phyloP scores from a whole-genome alignment of 176 grass and related monocot genomes.

The Lolium rigidum region DNA sequence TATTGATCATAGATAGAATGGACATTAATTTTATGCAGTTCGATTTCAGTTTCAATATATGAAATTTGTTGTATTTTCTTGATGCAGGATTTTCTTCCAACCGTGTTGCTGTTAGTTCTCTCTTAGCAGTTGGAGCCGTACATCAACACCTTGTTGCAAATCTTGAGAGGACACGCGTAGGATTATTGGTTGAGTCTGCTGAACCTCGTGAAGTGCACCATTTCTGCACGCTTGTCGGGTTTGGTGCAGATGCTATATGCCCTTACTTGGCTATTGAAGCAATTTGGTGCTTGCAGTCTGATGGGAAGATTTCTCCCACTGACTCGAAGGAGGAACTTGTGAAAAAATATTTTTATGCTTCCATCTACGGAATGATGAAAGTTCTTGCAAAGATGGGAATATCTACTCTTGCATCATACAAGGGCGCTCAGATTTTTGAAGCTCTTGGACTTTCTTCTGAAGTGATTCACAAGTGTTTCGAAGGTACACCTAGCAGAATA shows the following conservation, averaged over 20 bases:
- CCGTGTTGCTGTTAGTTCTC: conserved; percentile 83
- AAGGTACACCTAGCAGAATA: conserved; percentile 91
- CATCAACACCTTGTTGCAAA: conserved; percentile 97
- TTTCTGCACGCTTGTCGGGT: conserved; percentile 94
- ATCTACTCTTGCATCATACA: conserved; percentile 98
- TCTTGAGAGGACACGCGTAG: conserved; percentile 85
- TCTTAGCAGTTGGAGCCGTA: conserved; percentile 95
- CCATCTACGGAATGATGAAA: conserved; percentile 97
- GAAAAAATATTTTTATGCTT: conserved; percentile 86
- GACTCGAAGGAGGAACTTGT: conserved; percentile 74
- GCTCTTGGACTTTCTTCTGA: conserved; percentile 89
- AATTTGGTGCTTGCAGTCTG: conserved; percentile 90
- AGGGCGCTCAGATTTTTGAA: conserved; percentile 99
- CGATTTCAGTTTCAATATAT: conserved; percentile 7
- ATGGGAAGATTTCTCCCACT: conserved; percentile 88
- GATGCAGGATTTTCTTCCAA: conserved; percentile 78
- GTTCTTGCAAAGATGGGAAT: conserved; percentile 99
- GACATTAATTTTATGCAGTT: not conserved
- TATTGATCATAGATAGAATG: conserved; percentile 2
- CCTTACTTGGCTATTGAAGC: conserved; percentile 90
- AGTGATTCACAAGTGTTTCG: conserved; percentile 89
- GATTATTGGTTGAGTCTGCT: conserved; percentile 85
- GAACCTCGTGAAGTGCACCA: conserved; percentile 99
- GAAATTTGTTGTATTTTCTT: conserved; percentile 32
- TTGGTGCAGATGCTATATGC: conserved; percentile 96